Conservation (phyloP, 495 filamentous ascomycete genomes). For the Hypoxylon fuscum region DNA sequence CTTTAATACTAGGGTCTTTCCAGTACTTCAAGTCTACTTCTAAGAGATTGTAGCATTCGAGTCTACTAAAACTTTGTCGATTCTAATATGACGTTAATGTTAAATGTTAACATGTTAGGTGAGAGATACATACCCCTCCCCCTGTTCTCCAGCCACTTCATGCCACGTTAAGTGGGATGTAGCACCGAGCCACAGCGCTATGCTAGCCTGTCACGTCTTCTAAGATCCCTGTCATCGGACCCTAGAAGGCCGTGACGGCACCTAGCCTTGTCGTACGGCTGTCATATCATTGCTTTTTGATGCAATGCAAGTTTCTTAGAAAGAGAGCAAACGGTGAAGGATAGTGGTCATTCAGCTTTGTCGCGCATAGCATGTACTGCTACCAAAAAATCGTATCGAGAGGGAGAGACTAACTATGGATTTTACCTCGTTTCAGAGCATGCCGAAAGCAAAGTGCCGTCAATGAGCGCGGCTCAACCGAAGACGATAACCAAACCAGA, state of each 20-base stretch:
- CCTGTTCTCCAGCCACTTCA: no score
- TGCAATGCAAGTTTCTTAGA: conserved; percentile 1
- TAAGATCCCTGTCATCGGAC: conserved; percentile 8
- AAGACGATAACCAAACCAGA: conserved; percentile 4
- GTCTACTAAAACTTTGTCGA: no score
- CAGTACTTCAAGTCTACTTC: no score
- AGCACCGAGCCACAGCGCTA: conserved; percentile 16
- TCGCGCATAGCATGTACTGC: not conserved
- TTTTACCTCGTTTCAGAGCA: conserved; percentile 24
- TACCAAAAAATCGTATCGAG: no score
- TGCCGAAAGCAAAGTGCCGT: conserved; percentile 27
- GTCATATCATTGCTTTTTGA: conserved; percentile 2
- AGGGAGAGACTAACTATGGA: conserved; percentile 34
- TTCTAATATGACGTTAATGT: not conserved
- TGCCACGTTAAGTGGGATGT: no score
- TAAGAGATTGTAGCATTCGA: no score
- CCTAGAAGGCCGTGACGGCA: conserved; percentile 5
- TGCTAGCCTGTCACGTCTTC: not conserved
- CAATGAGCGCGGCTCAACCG: conserved; percentile 34
- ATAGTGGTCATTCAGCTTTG: conserved; percentile 11
- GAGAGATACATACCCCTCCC: no score
- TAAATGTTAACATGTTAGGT: not conserved
- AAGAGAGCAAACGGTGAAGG: conserved; percentile 11
- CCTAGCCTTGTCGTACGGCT: conserved; percentile 36
- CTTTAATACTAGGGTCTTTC: no score